phyloP scores from a whole-genome alignment of 768 basidiomycete genomes.

The Lenzites betulinus region DNA sequence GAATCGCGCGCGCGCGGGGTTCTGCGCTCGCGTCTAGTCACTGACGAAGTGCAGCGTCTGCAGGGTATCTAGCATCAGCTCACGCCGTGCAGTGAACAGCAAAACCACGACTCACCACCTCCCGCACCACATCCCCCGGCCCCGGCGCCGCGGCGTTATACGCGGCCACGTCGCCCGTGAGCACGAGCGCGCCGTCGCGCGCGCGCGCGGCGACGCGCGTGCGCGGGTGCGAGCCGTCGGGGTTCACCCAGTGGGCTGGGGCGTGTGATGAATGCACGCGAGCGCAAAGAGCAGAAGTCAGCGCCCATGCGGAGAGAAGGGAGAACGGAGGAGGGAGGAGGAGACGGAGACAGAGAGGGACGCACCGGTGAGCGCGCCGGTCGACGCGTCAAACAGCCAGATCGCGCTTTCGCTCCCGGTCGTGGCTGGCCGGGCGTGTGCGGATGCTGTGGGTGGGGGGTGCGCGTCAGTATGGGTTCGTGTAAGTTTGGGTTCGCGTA shows the following conservation, averaged over 20 bases:
- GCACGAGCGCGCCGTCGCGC: slow-evolving; percentile 43
- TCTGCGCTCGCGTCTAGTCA: not conserved
- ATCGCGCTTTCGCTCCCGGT: slow-evolving; percentile 45
- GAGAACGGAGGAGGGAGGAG: not conserved
- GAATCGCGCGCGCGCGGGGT: not conserved
- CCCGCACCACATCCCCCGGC: too few species aligned
- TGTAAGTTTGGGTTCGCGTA: slow-evolving; percentile 31
- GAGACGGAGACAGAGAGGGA: not conserved
- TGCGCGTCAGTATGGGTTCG: not conserved
- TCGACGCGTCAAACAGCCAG: slow-evolving; percentile 44
- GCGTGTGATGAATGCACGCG: not conserved
- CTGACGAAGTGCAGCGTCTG: slow-evolving; percentile 10
- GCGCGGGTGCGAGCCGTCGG: slow-evolving; percentile 40
- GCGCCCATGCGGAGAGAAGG: not conserved
- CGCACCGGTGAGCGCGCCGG: slow-evolving; percentile 44
- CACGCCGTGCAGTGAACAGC: not conserved
- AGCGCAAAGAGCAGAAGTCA: not conserved
- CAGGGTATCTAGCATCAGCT: not conserved
- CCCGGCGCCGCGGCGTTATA: slow-evolving; percentile 34
- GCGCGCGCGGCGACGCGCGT: slow-evolving; percentile 45
- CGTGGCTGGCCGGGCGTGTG: slow-evolving; percentile 27
- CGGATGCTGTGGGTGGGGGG: slow-evolving; percentile 34
- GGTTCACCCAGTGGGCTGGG: slow-evolving; percentile 50
- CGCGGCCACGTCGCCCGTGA: slow-evolving; percentile 44
- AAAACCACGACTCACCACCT: slow-evolving; percentile 14